These are phyloP conservation scores for Trichoderma sp. DNA, from an alignment of 2,329 filamentous ascomycete species.

Conservation along the genomic window DNA sequence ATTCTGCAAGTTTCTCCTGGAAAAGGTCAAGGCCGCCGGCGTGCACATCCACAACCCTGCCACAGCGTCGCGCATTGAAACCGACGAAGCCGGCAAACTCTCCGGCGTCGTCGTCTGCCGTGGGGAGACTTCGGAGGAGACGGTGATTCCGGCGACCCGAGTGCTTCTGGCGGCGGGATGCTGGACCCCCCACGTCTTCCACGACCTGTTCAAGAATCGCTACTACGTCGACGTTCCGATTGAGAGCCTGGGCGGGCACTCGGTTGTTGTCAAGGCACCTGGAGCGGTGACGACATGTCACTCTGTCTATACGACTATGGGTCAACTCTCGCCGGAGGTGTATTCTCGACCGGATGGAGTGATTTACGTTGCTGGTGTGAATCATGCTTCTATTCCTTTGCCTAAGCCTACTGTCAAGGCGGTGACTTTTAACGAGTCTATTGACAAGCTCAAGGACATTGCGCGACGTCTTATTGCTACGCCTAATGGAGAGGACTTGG, in stretches of 20 bases:
- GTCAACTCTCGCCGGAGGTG: conserved; percentile 65
- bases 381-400: conserved; percentile 57
- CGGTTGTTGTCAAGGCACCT: conserved; percentile 63
- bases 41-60: conserved; percentile 66
- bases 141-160: conserved; percentile 59
- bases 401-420: conserved; percentile 42
- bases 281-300: conserved; percentile 54
- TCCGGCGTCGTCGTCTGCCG: conserved; percentile 51
- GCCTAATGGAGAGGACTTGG: conserved; percentile 45
- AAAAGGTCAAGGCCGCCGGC: conserved; percentile 54
- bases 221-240: conserved; percentile 50
- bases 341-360: conserved; percentile 65
- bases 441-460: conserved; percentile 49
- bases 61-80: conserved; percentile 49
- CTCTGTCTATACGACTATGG: conserved; percentile 64
- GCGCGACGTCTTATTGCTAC: conserved; percentile 48
- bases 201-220: conserved; percentile 56
- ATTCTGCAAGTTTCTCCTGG: conserved; percentile 64
- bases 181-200: conserved; percentile 68
- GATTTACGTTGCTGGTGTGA: conserved; percentile 72
- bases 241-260: conserved; percentile 64
- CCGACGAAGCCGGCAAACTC: conserved; percentile 49
- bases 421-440: conserved; percentile 28
- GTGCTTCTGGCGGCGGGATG: conserved; percentile 67
- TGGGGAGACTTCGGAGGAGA: conserved; percentile 42